Base-by-base conservation (phyloP, 2,329 filamentous ascomycete species). In the Fusarium sp. region DNA sequence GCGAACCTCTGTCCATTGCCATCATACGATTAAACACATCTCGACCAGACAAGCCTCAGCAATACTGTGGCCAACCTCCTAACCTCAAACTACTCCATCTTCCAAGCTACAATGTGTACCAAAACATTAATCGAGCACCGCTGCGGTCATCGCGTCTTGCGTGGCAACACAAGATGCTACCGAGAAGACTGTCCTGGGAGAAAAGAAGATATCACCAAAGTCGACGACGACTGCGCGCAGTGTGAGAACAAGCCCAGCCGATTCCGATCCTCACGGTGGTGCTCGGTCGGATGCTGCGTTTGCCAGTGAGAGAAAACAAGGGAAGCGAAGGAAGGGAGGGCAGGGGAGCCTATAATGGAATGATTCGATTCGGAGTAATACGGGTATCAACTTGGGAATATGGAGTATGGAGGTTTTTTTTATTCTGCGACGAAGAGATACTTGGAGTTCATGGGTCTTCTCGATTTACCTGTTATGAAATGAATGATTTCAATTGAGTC, bases 131-230 rank as follows among this genome's bases (percentile, higher is more conserved):
- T 79, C 65, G 75, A 81, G 57, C 78, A 81, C 59, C 72, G 72
- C 58, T 81, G 80, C 74, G 77, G 78, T 55, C 80, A 81, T 69
- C 75, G 72, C 43, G 75, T 79, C 44, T 67, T 73, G 41, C 72
- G 79, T 28, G 80, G 79, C 49, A 77, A 76, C 51, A 80, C 79
- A 13, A 72, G 74, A 64, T 81, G 80, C 70, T 81, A 77, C 53
- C 62, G 67, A 43, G 74, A 76, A 8, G 61, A 76, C 25, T 81
- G 79, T 57, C 56, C 74, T 1, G 77, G 73, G 4, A 72, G 75
- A 28, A 73, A 68, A 23, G 78, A 80, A 28, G 77, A 79, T 26
- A 63, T 79, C 8, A 70, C 73, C 18, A 57, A 71, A 48, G 75
- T 78, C 49, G 57, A 71, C 3, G 77, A 80, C 23, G 69, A 78